These are phyloP conservation scores for Phytophthora pisi DNA, from an alignment of 352 stramenopile species.

Conservation along the genomic window DNA sequence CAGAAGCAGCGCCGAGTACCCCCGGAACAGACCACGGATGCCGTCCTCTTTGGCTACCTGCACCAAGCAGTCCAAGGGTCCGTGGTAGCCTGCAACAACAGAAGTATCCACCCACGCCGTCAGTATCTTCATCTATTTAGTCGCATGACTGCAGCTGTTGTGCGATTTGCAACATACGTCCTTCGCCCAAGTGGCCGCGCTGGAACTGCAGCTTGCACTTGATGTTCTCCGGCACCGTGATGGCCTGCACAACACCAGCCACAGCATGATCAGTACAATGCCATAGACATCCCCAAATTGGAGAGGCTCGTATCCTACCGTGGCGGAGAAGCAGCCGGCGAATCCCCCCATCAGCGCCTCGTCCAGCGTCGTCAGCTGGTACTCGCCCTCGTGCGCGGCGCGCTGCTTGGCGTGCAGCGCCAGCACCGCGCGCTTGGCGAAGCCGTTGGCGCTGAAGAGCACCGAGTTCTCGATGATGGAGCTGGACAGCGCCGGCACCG, in stretches of 20 bases:
- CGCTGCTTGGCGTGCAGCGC: conserved; percentile 56
- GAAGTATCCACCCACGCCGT: not conserved
- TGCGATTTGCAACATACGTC: conserved; percentile 40
- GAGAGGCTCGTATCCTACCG: conserved; percentile 36
- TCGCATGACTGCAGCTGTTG: not conserved
- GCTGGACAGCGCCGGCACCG: conserved; percentile 83
- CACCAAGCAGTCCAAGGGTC: conserved; percentile 66
- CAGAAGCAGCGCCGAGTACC: conserved; percentile 83
- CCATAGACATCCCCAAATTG: not conserved
- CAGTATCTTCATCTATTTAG: not conserved
- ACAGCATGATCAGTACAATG: not conserved
- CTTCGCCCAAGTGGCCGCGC: conserved; percentile 63
- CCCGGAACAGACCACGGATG: conserved; percentile 69
- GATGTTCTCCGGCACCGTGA: conserved; percentile 87
- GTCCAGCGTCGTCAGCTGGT: conserved; percentile 79
- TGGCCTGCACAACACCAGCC: conserved; percentile 47
- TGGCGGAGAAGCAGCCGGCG: conserved; percentile 85
- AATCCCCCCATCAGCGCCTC: conserved; percentile 85
- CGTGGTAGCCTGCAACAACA: conserved; percentile 55
- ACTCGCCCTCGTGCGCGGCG: conserved; percentile 48
- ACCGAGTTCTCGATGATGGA: conserved; percentile 92
- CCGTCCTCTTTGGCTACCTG: conserved; percentile 73
- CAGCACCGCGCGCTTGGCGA: conserved; percentile 72
- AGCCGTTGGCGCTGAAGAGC: conserved; percentile 87
- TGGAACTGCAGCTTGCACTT: conserved; percentile 88